Percentiles rank a stretch among this genome's conserved stretches.
phyloP scores from a whole-genome alignment of 2,329 filamentous ascomycete genomes.

The Penicillium sp. region DNA sequence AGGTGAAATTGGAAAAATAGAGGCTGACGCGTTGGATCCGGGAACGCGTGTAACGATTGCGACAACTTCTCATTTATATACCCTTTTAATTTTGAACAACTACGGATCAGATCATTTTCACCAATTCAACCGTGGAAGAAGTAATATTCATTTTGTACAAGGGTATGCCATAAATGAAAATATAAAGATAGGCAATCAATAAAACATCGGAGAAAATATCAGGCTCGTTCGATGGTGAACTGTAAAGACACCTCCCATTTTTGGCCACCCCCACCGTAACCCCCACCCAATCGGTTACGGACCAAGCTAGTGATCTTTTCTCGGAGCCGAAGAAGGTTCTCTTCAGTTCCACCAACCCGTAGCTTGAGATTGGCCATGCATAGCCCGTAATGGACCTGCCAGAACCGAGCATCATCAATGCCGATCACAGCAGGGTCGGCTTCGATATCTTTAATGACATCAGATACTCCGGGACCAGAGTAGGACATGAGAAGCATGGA shows the following conservation, averaged over 20 bases:
- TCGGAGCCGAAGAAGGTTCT: constrained; percentile 70
- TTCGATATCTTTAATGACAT: constrained; percentile 83
- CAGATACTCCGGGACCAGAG: constrained; percentile 60
- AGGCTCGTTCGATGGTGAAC: constrained; percentile 59
- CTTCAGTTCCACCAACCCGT: constrained; percentile 70
- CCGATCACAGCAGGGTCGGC: constrained; percentile 72
- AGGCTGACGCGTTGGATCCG: neutral
- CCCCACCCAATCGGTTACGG: constrained; percentile 81
- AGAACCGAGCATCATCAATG: constrained; percentile 91
- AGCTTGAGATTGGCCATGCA: constrained; percentile 95
- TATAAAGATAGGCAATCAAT: neutral
- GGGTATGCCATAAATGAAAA: neutral
- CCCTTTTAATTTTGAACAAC: neutral
- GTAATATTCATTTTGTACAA: constrained; percentile 2
- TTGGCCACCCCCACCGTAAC: constrained; percentile 76
- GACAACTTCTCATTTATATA: neutral
- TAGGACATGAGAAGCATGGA: constrained; percentile 97
- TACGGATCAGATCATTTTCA: neutral
- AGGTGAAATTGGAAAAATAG: neutral
- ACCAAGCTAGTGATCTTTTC: constrained; percentile 76
- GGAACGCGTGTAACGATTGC: neutral
- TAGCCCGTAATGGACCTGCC: constrained; percentile 97
- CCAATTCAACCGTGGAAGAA: neutral
- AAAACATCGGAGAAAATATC: constrained; percentile 1
- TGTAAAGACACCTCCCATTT: constrained; percentile 94